Base-by-base conservation (phyloP, 2,329 filamentous ascomycete genomes). In the Lasiodiplodia sp. region DNA sequence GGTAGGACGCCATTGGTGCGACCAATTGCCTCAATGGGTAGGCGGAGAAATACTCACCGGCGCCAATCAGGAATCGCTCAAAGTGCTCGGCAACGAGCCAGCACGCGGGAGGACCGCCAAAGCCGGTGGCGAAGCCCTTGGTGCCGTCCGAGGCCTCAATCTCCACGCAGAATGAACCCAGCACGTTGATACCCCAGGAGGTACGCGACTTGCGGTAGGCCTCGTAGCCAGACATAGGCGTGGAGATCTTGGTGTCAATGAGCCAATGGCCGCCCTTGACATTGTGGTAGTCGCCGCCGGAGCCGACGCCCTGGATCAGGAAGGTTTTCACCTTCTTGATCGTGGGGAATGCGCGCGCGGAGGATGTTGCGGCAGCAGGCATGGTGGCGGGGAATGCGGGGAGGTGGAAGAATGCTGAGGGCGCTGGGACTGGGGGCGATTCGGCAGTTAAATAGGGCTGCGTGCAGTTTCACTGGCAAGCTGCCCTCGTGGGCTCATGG, bases 31-130 rank as follows among this genome's bases (percentile, higher is more conserved):
- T n/a, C 12, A 47, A 47, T 16, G 28, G 11, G 49, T 12, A 34
- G n/a, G 21, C 25, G 25, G 23, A 23, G 34, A 23, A 38, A 7
- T 23, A 37, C 44, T 71, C 75, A 88, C 86, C 86, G 74, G 92
- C 90, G 52, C 93, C 94, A 73, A 97, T 86, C 70, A 97, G 83
- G 86, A 97, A 97, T 71, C 94, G 88, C 81, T 96, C 91, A 78
- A 97, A 97, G 82, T 97, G 94, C 81, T 96, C 91, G 76, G 95
- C 91, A 52, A 96, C 91, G 64, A 97, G 87, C 94, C 94, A 97
- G 83, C 94, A 97, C 47, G 92, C 94, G 40, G 94, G 94, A 18
- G 94, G 94, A 1, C 94, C 94, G 78, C 94, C 94, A 77, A 97
- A 97, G 18, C 94, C 94, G 34, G 94, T 97, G 3, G 94, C 94